A percentile compares a stretch with the other conserved stretches of the same genome.
Evolutionary conservation across 257 asterid genomes (phyloP).

Genomic region (Solanum etuberosum): DNA sequence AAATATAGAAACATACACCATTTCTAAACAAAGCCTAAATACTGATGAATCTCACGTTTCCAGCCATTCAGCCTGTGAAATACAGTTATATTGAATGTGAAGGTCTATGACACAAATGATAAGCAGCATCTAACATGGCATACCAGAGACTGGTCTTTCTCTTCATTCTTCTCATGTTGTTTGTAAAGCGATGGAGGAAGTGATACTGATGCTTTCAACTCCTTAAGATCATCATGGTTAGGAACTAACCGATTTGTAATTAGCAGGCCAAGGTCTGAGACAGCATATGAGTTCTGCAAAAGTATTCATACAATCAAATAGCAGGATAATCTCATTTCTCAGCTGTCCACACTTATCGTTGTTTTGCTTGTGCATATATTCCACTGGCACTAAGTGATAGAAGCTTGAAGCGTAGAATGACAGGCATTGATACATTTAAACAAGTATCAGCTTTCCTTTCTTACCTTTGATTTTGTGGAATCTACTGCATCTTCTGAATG

Average conservation of each 20-base stretch:
- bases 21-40: background rate
- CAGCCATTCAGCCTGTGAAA: background rate
- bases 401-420: background rate
- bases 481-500: conserved; percentile 68
- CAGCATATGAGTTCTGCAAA: conserved; percentile 68
- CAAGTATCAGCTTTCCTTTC: background rate
- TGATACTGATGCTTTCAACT: conserved; percentile 37
- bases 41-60: background rate
- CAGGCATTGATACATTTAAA: background rate
- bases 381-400: background rate
- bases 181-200: conserved; percentile 58
- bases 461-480: conserved; percentile 71
- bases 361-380: background rate
- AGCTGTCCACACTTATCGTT: background rate
- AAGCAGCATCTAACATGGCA: conserved; percentile 1
- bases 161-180: conserved; percentile 46
- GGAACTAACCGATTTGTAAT: conserved; percentile 50
- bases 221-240: conserved; percentile 45
- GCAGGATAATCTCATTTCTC: conserved; percentile 13
- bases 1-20: background rate
- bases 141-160: conserved; percentile 35
- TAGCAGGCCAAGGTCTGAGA: conserved; percentile 76
- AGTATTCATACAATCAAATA: conserved; percentile 10
- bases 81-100: background rate
- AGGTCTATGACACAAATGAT: background rate